A percentile compares a stretch with the other conserved stretches of the same genome.
Conservation (phyloP, 2,329 filamentous ascomycete genomes). For the Coniochaeta hoffmannii region DNA sequence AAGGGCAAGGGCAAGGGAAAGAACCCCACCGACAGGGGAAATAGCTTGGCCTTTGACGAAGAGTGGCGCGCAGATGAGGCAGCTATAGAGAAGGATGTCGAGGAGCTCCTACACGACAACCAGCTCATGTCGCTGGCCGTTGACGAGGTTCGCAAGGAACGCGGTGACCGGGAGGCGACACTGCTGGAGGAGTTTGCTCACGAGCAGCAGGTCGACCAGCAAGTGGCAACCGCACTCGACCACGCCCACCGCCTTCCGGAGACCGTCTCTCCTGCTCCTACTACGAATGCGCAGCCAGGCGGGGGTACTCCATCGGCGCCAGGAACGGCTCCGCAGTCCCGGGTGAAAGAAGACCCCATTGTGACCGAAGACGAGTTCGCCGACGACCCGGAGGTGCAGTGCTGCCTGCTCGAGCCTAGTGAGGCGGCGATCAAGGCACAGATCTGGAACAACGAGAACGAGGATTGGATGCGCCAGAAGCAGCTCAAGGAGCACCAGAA, state of each 20-base stretch:
- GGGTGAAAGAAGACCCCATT: slow-evolving; percentile 51
- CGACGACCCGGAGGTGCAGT: slow-evolving; percentile 78
- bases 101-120: slow-evolving; percentile 59
- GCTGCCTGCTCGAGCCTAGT: slow-evolving; percentile 65
- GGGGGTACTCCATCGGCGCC: not conserved
- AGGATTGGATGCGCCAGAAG: slow-evolving; percentile 82
- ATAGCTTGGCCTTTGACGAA: slow-evolving; percentile 47
- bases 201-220: not conserved
- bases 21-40: slow-evolving; percentile 12
- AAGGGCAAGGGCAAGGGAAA: not conserved
- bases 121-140: slow-evolving; percentile 30
- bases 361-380: slow-evolving; percentile 79
- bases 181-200: not conserved
- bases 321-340: slow-evolving; percentile 28
- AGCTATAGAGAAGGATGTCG: slow-evolving; percentile 62
- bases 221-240: not conserved
- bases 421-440: slow-evolving; percentile 80
- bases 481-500: slow-evolving; percentile 62
- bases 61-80: slow-evolving; percentile 58
- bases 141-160: slow-evolving; percentile 2
- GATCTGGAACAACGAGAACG: slow-evolving; percentile 92
- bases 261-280: slow-evolving; percentile 1
- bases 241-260: not conserved
- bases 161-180: not conserved
- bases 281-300: too few species aligned